Conservation (phyloP, 768 basidiomycete species). For the Lyophyllum decastes region DNA sequence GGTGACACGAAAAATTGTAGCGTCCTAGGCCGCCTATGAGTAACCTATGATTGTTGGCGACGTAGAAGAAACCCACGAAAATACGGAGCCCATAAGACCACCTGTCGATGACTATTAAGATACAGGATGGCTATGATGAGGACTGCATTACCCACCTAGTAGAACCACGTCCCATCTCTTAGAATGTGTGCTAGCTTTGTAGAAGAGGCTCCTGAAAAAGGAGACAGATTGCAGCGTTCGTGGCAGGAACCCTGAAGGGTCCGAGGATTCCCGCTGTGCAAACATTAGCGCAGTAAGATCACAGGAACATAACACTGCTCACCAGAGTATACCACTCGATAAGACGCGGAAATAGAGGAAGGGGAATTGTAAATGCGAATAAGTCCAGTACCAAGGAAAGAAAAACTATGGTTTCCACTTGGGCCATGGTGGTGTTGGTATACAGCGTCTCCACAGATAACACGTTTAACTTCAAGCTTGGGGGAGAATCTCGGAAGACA, state of each 20-base stretch:
- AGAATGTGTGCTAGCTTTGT: slow-evolving; percentile 57
- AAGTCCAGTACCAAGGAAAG: slow-evolving; percentile 89
- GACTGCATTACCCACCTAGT: slow-evolving; percentile 55
- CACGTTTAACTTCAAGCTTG: not conserved
- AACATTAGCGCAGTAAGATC: slow-evolving; percentile 2
- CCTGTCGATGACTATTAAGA: slow-evolving; percentile 37
- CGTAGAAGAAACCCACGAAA: slow-evolving; percentile 63
- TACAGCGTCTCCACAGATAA: too few relatives aligned
- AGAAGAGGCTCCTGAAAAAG: slow-evolving; percentile 63
- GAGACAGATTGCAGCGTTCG: slow-evolving; percentile 71
- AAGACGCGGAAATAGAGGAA: slow-evolving; percentile 97
- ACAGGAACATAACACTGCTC: slow-evolving; percentile 22
- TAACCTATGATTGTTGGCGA: slow-evolving; percentile 18
- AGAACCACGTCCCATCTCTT: slow-evolving; percentile 93
- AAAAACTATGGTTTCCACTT: slow-evolving; percentile 84
- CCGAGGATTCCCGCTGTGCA: slow-evolving; percentile 66
- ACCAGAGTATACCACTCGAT: slow-evolving; percentile 90
- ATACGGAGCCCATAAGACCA: slow-evolving; percentile 91
- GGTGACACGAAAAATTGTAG: slow-evolving; percentile 87
- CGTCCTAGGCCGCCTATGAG: slow-evolving; percentile 51
- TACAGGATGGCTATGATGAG: not conserved
- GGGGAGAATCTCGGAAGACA: not conserved
- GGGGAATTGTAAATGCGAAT: slow-evolving; percentile 87
- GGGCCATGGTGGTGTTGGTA: slow-evolving; percentile 47
- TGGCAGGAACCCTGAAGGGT: slow-evolving; percentile 72